Conservation (phyloP, 768 basidiomycete species). For the Butyriboletus loyo region DNA sequence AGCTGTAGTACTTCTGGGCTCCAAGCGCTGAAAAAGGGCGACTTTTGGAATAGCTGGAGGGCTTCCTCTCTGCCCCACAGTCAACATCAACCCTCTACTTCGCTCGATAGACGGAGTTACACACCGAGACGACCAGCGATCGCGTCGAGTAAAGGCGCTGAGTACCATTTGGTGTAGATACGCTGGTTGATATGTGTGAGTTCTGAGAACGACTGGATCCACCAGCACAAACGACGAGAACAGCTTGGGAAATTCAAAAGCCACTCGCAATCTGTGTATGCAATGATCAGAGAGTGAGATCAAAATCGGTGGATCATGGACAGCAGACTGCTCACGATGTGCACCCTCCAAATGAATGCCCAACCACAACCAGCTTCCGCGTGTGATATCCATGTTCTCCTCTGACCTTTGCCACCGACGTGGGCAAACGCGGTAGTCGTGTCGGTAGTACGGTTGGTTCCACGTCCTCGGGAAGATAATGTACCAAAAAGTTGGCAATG, state of each 20-base stretch:
- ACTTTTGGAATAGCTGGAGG: conserved; percentile 41
- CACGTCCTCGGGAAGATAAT: conserved; percentile 55
- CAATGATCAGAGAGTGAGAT: background rate
- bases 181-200: background rate
- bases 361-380: conserved; percentile 64
- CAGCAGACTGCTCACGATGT: conserved; percentile 50
- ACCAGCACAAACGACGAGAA: conserved; percentile 72
- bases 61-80: conserved; percentile 55
- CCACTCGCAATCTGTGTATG: conserved; percentile 54
- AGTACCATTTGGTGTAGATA: conserved; percentile 14
- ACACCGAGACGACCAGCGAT: conserved; percentile 62
- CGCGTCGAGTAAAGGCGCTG: conserved; percentile 57
- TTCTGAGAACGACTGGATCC: conserved; percentile 66
- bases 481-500: conserved; percentile 67
- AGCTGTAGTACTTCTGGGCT: conserved; percentile 55
- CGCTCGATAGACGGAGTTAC: conserved; percentile 1
- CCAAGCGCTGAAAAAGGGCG: conserved; percentile 72
- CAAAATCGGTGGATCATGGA: too few species aligned
- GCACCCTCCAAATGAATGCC: conserved; percentile 85
- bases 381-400: conserved; percentile 44
- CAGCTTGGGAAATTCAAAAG: conserved; percentile 57
- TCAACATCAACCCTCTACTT: background rate
- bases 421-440: conserved; percentile 49
- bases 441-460: conserved; percentile 43
- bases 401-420: conserved; percentile 41